Conservation (phyloP, 345 rosid genomes). For the Hibiscus mutabilis region DNA sequence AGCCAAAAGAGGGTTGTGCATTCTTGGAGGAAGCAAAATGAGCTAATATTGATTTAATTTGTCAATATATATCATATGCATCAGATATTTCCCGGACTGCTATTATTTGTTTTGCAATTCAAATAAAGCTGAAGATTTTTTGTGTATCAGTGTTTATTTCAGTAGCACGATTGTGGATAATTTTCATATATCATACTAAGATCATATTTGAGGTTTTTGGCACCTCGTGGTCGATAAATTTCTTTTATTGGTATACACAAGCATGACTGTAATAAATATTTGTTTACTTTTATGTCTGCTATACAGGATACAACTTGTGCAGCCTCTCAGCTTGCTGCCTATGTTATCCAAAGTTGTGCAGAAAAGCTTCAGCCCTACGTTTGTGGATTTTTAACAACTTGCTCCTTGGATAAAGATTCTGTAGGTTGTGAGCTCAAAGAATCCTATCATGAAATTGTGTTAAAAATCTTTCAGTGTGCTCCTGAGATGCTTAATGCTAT, state of each 20-base stretch:
- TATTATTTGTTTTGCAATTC: not conserved
- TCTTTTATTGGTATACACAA: not conserved
- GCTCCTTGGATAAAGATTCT: slow-evolving; percentile 62
- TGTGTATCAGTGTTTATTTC: not conserved
- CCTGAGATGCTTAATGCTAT: slow-evolving; percentile 75
- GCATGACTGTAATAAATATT: not conserved
- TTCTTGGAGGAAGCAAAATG: not conserved
- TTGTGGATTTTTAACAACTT: slow-evolving; percentile 67
- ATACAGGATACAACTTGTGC: slow-evolving; percentile 45
- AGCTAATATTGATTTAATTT: not conserved
- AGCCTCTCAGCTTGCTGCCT: slow-evolving; percentile 67
- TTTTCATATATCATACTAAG: not conserved
- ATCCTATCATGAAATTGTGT: slow-evolving; percentile 72
- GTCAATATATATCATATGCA: not conserved
- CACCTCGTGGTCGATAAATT: no score
- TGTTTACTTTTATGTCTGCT: slow-evolving; percentile 7
- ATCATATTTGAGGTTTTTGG: not conserved
- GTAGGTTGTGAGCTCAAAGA: slow-evolving; percentile 59
- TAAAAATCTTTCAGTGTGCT: slow-evolving; percentile 55
- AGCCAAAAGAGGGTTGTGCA: not conserved
- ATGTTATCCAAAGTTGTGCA: slow-evolving; percentile 62
- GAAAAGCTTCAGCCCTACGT: slow-evolving; percentile 65
- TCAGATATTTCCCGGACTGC: not conserved
- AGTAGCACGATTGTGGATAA: not conserved
- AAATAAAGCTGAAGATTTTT: not conserved